These are phyloP conservation scores for Podaxis sp. DNA, from an alignment of 768 basidiomycete species.

Conservation along the genomic window DNA sequence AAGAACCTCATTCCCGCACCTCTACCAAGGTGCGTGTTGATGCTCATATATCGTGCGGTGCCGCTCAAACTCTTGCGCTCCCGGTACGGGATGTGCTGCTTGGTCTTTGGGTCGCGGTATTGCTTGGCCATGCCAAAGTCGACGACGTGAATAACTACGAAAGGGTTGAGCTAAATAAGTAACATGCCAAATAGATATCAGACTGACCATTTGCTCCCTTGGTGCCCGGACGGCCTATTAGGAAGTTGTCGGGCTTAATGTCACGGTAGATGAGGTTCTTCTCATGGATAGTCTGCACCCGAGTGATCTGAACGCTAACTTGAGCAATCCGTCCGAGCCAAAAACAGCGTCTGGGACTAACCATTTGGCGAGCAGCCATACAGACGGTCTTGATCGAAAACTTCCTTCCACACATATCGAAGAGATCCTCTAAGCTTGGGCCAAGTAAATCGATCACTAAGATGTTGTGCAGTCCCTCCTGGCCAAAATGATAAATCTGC, in stretches of 20 bases:
- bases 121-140: conserved; percentile 99
- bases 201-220: conserved; percentile 78
- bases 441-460: conserved; percentile 98
- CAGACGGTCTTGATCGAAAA: conserved; percentile 98
- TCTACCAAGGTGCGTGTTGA: conserved; percentile 97
- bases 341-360: conserved; percentile 26
- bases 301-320: conserved; percentile 58
- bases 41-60: conserved; percentile 99
- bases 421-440: conserved; percentile 94
- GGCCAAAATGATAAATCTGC: conserved; percentile 99
- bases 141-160: conserved; percentile 82
- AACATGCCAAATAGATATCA: not conserved
- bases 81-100: conserved; percentile 98
- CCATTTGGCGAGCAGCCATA: conserved; percentile 98
- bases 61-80: conserved; percentile 97
- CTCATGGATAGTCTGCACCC: conserved; percentile 98
- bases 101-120: conserved; percentile 98
- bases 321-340: conserved; percentile 5
- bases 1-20: conserved; percentile 42
- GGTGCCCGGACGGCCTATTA: conserved; percentile 90
- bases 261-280: conserved; percentile 99
- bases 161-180: conserved; percentile 8
- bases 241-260: conserved; percentile 99
- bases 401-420: conserved; percentile 98
- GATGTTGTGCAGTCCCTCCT: conserved; percentile 97